phyloP scores from a whole-genome alignment of 164 flowering plant species.

The Sedum album region DNA sequence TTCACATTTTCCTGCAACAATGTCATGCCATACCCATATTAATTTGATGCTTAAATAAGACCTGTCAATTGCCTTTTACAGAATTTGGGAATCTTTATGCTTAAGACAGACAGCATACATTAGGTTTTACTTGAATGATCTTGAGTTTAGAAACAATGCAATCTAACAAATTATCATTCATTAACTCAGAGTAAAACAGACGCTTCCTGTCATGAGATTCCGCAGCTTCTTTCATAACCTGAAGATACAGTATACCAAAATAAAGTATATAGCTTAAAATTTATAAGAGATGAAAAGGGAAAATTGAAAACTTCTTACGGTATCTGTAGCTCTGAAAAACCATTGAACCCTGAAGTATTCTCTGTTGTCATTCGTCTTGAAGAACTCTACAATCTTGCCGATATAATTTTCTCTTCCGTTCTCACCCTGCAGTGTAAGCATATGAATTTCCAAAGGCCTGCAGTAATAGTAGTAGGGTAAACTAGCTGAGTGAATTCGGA shows the following conservation, averaged over 20 bases:
- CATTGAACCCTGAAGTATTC: conserved; percentile 79
- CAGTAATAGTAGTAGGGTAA: neutral
- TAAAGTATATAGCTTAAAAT: neutral
- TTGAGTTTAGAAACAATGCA: conserved; percentile 77
- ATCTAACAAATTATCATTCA: conserved; percentile 78
- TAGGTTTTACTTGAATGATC: conserved; percentile 34
- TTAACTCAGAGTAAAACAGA: conserved; percentile 62
- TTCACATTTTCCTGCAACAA: conserved; percentile 32
- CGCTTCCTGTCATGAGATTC: conserved; percentile 74
- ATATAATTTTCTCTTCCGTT: conserved; percentile 42
- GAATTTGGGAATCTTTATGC: neutral
- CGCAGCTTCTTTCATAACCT: conserved; percentile 67
- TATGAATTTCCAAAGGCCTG: conserved; percentile 7
- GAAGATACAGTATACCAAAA: conserved; percentile 14
- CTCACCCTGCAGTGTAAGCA: conserved; percentile 45
- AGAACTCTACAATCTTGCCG: conserved; percentile 76
- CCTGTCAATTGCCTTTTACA: neutral
- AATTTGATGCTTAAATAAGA: neutral
- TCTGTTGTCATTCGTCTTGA: conserved; percentile 54
- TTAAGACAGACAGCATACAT: conserved; percentile 29
- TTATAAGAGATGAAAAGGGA: conserved; percentile 5
- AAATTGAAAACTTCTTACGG: conserved; percentile 45
- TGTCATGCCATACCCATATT: neutral
- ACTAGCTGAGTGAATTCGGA: neutral
- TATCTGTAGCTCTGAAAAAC: conserved; percentile 86